phyloP scores from a whole-genome alignment of 2,329 filamentous ascomycete species.

The Cordyceps militaris region DNA sequence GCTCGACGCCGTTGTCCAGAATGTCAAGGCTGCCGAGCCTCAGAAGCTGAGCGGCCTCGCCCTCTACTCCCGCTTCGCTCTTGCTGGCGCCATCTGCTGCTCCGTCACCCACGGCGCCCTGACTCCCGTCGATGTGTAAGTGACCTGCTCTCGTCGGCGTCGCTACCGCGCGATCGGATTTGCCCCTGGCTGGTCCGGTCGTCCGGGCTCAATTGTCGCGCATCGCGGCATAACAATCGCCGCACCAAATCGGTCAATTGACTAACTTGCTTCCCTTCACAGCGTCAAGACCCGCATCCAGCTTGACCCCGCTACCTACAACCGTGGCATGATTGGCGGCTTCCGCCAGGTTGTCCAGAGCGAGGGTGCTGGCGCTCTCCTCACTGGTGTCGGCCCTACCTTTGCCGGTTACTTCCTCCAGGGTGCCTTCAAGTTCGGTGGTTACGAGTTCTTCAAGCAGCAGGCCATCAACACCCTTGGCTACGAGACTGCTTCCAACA shows the following conservation, averaged over 20 bases:
- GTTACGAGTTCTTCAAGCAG: slow-evolving; percentile 88
- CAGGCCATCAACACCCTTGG: slow-evolving; percentile 69
- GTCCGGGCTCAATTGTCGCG: not conserved
- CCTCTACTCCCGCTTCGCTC: slow-evolving; percentile 94
- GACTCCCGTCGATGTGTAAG: slow-evolving; percentile 99
- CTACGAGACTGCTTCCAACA: slow-evolving; percentile 62
- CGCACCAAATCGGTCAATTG: not conserved
- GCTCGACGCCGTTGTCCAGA: slow-evolving; percentile 38
- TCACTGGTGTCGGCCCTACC: slow-evolving; percentile 74
- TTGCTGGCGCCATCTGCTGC: slow-evolving; percentile 96
- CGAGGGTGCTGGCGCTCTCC: slow-evolving; percentile 72
- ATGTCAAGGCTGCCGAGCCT: slow-evolving; percentile 33
- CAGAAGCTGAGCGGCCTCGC: slow-evolving; percentile 44
- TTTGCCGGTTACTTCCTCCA: slow-evolving; percentile 81
- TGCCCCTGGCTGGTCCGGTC: not conserved
- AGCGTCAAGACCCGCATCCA: slow-evolving; percentile 88
- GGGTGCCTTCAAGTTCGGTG: slow-evolving; percentile 81
- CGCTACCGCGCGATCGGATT: not conserved
- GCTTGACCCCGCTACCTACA: slow-evolving; percentile 76
- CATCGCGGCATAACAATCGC: not conserved
- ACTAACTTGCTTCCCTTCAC: slow-evolving; percentile 18
- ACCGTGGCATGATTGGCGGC: slow-evolving; percentile 71
- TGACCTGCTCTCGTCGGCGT: slow-evolving; percentile 25
- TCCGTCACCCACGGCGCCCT: slow-evolving; percentile 94
- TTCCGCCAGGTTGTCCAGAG: slow-evolving; percentile 71